Percentiles rank a stretch among this genome's conserved stretches.
Evolutionary conservation across 2,329 filamentous ascomycete genomes (phyloP).

Genomic region (Botrytis elliptica): DNA sequence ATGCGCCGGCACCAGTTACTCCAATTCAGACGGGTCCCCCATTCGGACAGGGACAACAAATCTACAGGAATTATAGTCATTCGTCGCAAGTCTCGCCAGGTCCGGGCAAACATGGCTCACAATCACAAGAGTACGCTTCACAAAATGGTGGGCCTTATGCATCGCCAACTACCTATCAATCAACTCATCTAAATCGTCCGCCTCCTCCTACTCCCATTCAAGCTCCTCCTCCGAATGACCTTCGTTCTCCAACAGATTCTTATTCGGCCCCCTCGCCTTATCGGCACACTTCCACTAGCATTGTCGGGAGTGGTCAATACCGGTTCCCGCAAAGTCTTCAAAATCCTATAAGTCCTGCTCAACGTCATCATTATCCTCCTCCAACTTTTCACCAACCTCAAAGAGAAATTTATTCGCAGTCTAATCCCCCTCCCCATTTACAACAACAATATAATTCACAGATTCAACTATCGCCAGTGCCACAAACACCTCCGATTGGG

Average conservation of each 20-base stretch:
- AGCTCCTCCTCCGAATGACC: slow-evolving; percentile 41
- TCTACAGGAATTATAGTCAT: slow-evolving; percentile 38
- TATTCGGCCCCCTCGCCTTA: slow-evolving; percentile 40
- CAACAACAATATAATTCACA: slow-evolving; percentile 37
- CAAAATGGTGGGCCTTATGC: slow-evolving; percentile 34
- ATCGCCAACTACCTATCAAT: slow-evolving; percentile 38
- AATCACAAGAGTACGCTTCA: slow-evolving; percentile 38
- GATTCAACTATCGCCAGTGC: slow-evolving; percentile 35
- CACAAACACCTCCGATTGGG: slow-evolving; percentile 40
- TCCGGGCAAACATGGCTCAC: slow-evolving; percentile 35
- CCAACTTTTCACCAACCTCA: slow-evolving; percentile 28
- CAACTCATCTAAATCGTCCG: slow-evolving; percentile 36
- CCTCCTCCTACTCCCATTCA: slow-evolving; percentile 45
- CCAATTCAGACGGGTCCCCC: slow-evolving; percentile 35
- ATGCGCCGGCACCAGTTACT: slow-evolving; percentile 37
- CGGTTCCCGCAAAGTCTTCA: slow-evolving; percentile 37
- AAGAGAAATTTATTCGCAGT: slow-evolving; percentile 37
- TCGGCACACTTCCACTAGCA: slow-evolving; percentile 35
- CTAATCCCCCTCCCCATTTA: slow-evolving; percentile 31
- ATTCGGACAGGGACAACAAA: slow-evolving; percentile 24
- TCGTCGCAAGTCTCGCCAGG: slow-evolving; percentile 34
- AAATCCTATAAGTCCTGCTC: slow-evolving; percentile 39
- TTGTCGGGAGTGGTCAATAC: slow-evolving; percentile 32
- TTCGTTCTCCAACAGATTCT: slow-evolving; percentile 45
- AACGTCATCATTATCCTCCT: slow-evolving; percentile 38